phyloP scores from a whole-genome alignment of 805 yeast species.

The Ogataea nitratoaversa region DNA sequence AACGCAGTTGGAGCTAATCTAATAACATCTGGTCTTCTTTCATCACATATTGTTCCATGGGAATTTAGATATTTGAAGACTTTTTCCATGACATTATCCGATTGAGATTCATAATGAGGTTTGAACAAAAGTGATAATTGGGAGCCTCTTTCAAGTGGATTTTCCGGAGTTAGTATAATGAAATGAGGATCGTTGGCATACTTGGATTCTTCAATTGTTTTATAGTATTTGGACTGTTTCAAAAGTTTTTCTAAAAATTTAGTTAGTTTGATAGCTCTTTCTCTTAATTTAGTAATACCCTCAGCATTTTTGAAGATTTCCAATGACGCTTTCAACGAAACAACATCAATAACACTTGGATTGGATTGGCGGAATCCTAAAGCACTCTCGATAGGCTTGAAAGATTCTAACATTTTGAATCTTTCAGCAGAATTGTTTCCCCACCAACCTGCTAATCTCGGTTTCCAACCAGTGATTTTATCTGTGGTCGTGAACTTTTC shows the following conservation, averaged over 20 bases:
- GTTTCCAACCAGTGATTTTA: slow-evolving; percentile 36
- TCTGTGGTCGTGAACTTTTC: slow-evolving; percentile 31
- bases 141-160: slow-evolving; percentile 61
- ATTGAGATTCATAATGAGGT: slow-evolving; percentile 36
- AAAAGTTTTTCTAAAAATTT: slow-evolving; percentile 48
- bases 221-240: slow-evolving; percentile 42
- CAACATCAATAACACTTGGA: slow-evolving; percentile 84
- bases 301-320: slow-evolving; percentile 57
- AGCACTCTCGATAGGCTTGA: slow-evolving; percentile 82
- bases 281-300: slow-evolving; percentile 56
- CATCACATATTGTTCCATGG: slow-evolving; percentile 76
- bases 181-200: slow-evolving; percentile 37
- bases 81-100: slow-evolving; percentile 54
- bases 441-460: slow-evolving; percentile 97
- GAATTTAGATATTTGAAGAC: slow-evolving; percentile 47
- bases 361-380: slow-evolving; percentile 86
- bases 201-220: slow-evolving; percentile 24
- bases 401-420: slow-evolving; percentile 74
- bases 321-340: slow-evolving; percentile 63
- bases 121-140: slow-evolving; percentile 75
- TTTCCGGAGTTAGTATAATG: slow-evolving; percentile 70
- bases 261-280: slow-evolving; percentile 57
- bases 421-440: slow-evolving; percentile 71
- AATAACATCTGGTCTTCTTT: slow-evolving; percentile 86
- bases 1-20: slow-evolving; percentile 84